Evolutionary conservation across 768 basidiomycete species (phyloP).

Genomic region (Termitomyces bulborhizus): DNA sequence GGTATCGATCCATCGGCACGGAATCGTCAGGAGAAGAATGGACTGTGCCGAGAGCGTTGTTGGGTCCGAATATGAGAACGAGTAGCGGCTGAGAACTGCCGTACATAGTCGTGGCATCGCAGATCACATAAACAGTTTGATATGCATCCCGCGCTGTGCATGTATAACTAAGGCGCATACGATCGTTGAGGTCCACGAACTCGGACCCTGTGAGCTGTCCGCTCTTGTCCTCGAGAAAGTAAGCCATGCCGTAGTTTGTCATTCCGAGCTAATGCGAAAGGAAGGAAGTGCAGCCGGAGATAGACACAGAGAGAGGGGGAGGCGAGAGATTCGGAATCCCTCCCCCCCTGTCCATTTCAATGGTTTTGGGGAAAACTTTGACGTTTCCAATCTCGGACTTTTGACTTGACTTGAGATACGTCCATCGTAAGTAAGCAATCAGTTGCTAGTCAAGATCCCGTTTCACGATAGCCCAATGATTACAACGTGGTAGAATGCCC

Average conservation of each 20-base stretch:
- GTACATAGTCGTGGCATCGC: conserved; percentile 30
- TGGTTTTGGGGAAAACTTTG: neutral
- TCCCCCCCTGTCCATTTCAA: neutral
- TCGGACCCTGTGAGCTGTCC: conserved; percentile 48
- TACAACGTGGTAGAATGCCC: neutral
- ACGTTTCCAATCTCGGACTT: neutral
- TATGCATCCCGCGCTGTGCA: conserved; percentile 37
- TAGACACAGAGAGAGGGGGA: neutral
- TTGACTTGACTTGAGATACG: neutral
- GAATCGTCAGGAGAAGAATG: conserved; percentile 29
- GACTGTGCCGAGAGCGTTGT: conserved; percentile 47
- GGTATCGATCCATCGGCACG: conserved; percentile 47
- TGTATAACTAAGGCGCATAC: conserved; percentile 43
- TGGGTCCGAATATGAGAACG: conserved; percentile 45
- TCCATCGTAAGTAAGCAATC: neutral
- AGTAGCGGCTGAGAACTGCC: conserved; percentile 31
- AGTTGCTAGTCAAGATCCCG: neutral
- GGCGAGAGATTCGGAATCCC: neutral
- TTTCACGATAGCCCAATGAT: neutral
- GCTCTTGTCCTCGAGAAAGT: conserved; percentile 59
- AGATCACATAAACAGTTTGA: conserved; percentile 47
- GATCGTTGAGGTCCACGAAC: conserved; percentile 59
- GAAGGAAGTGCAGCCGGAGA: too few relatives aligned
- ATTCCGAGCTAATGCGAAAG: neutral
- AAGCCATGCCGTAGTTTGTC: conserved; percentile 47